These are phyloP conservation scores for Xylaria sp. DNA, from an alignment of 495 filamentous ascomycete genomes.

Conservation along the genomic window DNA sequence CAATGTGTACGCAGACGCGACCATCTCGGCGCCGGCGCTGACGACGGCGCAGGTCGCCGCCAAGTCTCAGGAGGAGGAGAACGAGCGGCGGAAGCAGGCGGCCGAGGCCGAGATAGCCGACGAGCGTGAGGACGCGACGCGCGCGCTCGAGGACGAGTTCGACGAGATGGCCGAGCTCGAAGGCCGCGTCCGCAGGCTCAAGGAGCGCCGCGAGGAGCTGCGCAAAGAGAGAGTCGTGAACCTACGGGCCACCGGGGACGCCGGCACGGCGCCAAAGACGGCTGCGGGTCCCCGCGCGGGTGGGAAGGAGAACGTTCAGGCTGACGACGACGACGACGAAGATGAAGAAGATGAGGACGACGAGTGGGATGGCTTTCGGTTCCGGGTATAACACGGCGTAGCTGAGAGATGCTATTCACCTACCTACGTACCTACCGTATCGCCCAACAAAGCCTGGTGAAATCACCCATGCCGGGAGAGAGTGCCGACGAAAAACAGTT, in stretches of 20 bases:
- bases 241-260: slow-evolving; percentile 35
- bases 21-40: slow-evolving; percentile 75
- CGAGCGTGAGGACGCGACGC: slow-evolving; percentile 84
- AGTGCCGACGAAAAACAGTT: background rate
- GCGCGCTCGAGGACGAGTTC: slow-evolving; percentile 84
- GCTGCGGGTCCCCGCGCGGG: background rate
- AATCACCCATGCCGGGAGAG: background rate
- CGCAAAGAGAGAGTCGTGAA: slow-evolving; percentile 46
- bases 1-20: slow-evolving; percentile 52
- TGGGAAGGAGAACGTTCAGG: slow-evolving; percentile 32
- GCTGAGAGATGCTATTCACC: background rate
- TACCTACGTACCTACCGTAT: background rate
- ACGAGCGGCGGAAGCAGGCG: slow-evolving; percentile 65
- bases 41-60: slow-evolving; percentile 75
- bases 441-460: background rate
- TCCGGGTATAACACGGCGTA: slow-evolving; percentile 48
- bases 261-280: background rate
- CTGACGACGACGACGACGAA: slow-evolving; percentile 61
- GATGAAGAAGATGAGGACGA: slow-evolving; percentile 65
- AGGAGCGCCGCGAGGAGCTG: slow-evolving; percentile 68
- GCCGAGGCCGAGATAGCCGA: slow-evolving; percentile 65
- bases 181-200: slow-evolving; percentile 74
- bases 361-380: slow-evolving; percentile 75
- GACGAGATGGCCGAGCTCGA: slow-evolving; percentile 95
- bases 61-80: slow-evolving; percentile 66